A percentile compares a stretch with the other conserved stretches of the same genome.
Evolutionary conservation across 2,329 filamentous ascomycete genomes (phyloP).

Genomic region (Botrytis tulipae): DNA sequence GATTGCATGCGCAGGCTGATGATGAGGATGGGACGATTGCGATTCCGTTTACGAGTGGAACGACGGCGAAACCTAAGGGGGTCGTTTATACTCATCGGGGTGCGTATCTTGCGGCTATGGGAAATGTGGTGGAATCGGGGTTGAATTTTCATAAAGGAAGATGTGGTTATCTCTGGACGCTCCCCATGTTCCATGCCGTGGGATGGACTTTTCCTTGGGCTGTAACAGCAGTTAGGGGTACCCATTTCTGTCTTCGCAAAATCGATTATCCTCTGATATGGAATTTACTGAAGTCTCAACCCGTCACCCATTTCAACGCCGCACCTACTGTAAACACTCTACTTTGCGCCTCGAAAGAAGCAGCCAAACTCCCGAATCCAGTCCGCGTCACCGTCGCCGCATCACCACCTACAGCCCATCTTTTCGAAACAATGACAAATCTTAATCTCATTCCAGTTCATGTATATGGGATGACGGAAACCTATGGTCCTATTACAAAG

Average conservation of each 20-base stretch:
- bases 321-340: constrained; percentile 96
- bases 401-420: constrained; percentile 80
- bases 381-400: constrained; percentile 92
- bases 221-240: constrained; percentile 89
- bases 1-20: constrained; percentile 64
- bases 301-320: constrained; percentile 92
- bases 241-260: constrained; percentile 90
- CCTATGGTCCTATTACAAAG: constrained; percentile 93
- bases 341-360: constrained; percentile 76
- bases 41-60: constrained; percentile 91
- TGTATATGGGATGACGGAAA: constrained; percentile 86
- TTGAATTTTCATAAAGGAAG: constrained; percentile 68
- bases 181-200: constrained; percentile 78
- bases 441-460: constrained; percentile 90
- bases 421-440: constrained; percentile 83
- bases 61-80: constrained; percentile 87
- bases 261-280: constrained; percentile 94
- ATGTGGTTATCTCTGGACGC: constrained; percentile 84
- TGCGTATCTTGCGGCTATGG: constrained; percentile 79
- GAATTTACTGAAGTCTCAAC: constrained; percentile 79
- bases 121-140: constrained; percentile 84
- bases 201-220: constrained; percentile 80
- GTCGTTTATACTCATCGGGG: constrained; percentile 90
- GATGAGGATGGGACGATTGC: constrained; percentile 82
- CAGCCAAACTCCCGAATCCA: constrained; percentile 63